Evolutionary conservation across 257 asterid species (phyloP), one percentile per base, ranked within the genome.

Genomic region (Lycium barbarum): DNA sequence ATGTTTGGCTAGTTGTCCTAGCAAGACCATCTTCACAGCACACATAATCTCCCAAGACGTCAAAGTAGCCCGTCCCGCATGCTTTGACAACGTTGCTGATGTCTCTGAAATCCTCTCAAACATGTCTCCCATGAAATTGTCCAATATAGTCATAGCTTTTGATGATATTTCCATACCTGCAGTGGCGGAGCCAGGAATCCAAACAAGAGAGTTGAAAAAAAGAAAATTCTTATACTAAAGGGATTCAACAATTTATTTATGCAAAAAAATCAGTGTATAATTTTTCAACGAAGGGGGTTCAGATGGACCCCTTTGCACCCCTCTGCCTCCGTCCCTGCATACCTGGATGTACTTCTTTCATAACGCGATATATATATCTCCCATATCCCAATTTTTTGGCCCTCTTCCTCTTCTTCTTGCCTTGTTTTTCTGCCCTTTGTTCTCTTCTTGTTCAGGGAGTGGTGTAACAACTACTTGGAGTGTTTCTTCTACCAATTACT

Each of bases 331-430:
- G 33, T 26, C 33, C 33, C 33, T 26, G 33, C 90, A 92, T 54
- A 0, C 91, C 97, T 2, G 98, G 98, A 26, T 95, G 98, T 72
- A 95, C 99, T 79, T 95, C 97, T 84, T 94, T 95, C 97, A 94
- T 74, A 70, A 95, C 97, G 88, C 58, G 88, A n/a, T 36, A 89
- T 79, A 94, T 86, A 9, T 95, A 94, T 72, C 88, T 92, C 84
- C 91, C 90, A 84, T 91, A 94, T 87, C 89, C 88, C 20, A 58
- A 54, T 26, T 26, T 26, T 33, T 83, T 72, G 6, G 88, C 85
- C 17, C 87, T 84, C 87, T 18, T 88, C 89, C 61, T 83, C 83
- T 6, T 85, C 72, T 0, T 84, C 87, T 13, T 88, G 89, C 33
- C 33, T 45, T 73, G 90, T 1, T 88, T 88, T 10, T 88, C 89